Conservation (phyloP, 2,329 filamentous ascomycete species). For the Hypoxylon sp. region DNA sequence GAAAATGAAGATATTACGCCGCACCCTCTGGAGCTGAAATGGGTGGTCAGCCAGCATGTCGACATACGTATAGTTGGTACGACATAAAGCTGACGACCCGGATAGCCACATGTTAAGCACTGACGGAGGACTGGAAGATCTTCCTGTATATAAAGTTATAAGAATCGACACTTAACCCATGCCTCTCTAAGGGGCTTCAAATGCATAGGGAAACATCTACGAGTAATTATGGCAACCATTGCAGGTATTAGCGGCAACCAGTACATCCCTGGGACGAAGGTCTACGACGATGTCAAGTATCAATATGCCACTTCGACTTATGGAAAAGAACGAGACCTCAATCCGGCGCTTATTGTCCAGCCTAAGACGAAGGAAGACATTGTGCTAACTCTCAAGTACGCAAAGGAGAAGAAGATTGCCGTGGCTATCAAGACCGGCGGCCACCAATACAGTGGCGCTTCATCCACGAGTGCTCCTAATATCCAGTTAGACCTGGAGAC, state of each 20-base stretch:
- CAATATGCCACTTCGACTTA: constrained; percentile 61
- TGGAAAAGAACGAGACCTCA: constrained; percentile 56
- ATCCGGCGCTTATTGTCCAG: constrained; percentile 59
- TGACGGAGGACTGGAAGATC: not conserved
- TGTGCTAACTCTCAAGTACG: constrained; percentile 55
- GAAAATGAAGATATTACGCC: not conserved
- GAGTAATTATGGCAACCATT: constrained; percentile 44
- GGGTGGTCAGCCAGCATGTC: constrained; percentile 9
- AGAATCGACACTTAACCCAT: not conserved
- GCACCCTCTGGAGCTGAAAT: not conserved
- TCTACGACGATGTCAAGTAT: constrained; percentile 51
- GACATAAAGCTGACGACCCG: constrained; percentile 3
- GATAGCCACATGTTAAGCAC: constrained; percentile 9
- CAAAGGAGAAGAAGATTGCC: constrained; percentile 55
- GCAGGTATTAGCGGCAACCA: constrained; percentile 45
- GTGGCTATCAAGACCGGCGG: constrained; percentile 62
- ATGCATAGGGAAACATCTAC: not conserved
- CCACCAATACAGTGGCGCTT: constrained; percentile 64
- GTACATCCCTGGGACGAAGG: constrained; percentile 41
- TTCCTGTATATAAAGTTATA: constrained; percentile 1
- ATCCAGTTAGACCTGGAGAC: constrained; percentile 61
- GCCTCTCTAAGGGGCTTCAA: not conserved
- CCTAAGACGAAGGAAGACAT: constrained; percentile 60
- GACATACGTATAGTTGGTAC: constrained; percentile 6
- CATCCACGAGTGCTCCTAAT: constrained; percentile 58